Percentiles rank a stretch among this genome's conserved stretches.
These are phyloP conservation scores for Blakeslea trispora DNA, from an alignment of 371 early-diverging fungal species.

Conservation along the genomic window DNA sequence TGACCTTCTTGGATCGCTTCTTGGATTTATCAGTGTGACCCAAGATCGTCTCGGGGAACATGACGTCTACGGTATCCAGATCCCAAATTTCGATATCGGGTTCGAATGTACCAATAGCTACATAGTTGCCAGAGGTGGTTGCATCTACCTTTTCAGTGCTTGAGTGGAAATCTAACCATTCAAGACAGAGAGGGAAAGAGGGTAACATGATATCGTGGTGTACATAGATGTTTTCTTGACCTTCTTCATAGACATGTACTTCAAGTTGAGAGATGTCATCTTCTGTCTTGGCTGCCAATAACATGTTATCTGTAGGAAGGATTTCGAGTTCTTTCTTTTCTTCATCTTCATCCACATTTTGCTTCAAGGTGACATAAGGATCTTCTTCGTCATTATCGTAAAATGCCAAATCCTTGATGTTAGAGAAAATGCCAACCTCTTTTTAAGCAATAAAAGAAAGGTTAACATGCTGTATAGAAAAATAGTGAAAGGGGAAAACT, in stretches of 20 bases:
- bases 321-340: constrained; percentile 82
- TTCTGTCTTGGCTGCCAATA: constrained; percentile 92
- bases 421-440: constrained; percentile 63
- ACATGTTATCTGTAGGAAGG: constrained; percentile 79
- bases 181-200: constrained; percentile 92
- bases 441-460: too few relatives aligned
- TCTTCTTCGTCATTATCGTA: constrained; percentile 78
- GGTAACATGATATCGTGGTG: constrained; percentile 99
- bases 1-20: constrained; percentile 64
- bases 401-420: constrained; percentile 78
- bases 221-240: constrained; percentile 88
- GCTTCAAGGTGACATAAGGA: constrained; percentile 73
- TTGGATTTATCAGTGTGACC: constrained; percentile 70
- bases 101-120: constrained; percentile 94
- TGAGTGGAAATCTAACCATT: constrained; percentile 88
- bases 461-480: too few relatives aligned
- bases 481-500: too few relatives aligned
- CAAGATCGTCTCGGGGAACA: constrained; percentile 89
- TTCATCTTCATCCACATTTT: constrained; percentile 73
- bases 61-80: constrained; percentile 85
- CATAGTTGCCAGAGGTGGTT: constrained; percentile 73
- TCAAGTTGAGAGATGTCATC: constrained; percentile 95
- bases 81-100: constrained; percentile 98
- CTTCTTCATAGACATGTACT: constrained; percentile 84
- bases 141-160: constrained; percentile 57